Conservation (phyloP, 768 basidiomycete genomes). For the Lactifluus volemus region DNA sequence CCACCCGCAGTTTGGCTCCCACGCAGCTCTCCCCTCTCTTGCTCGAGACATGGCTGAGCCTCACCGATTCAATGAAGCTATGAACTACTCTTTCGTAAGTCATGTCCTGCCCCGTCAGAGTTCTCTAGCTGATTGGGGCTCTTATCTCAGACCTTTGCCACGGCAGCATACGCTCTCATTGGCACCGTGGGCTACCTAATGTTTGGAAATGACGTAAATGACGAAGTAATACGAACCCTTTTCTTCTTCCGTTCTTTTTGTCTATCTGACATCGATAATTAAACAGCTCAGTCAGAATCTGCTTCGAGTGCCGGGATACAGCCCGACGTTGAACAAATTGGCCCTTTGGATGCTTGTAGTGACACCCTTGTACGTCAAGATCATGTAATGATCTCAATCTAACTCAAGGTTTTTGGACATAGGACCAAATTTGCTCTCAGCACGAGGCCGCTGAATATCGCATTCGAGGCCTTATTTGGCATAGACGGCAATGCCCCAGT, state of each 20-base stretch:
- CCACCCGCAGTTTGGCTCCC: slow-evolving; percentile 66
- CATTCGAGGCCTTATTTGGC: slow-evolving; percentile 70
- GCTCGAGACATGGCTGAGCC: slow-evolving; percentile 88
- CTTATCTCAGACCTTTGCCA: slow-evolving; percentile 12
- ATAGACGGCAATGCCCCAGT: slow-evolving; percentile 36
- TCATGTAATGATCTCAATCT: background rate
- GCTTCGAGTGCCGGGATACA: slow-evolving; percentile 64
- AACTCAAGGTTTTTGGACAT: slow-evolving; percentile 2
- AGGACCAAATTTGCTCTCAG: slow-evolving; percentile 86
- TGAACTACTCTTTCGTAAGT: slow-evolving; percentile 75
- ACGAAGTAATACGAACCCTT: slow-evolving; percentile 47
- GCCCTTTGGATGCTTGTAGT: slow-evolving; percentile 85
- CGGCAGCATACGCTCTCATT: slow-evolving; percentile 37
- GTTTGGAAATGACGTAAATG: slow-evolving; percentile 75
- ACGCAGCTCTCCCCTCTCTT: slow-evolving; percentile 85
- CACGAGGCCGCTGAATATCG: slow-evolving; percentile 74
- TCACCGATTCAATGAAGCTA: slow-evolving; percentile 68
- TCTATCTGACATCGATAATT: background rate
- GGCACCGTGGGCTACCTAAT: slow-evolving; percentile 84
- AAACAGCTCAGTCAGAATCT: slow-evolving; percentile 75
- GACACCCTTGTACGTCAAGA: slow-evolving; percentile 50
- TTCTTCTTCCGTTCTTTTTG: slow-evolving; percentile 1
- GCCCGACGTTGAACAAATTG: slow-evolving; percentile 54
- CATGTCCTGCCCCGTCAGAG: slow-evolving; percentile 19
- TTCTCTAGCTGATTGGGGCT: background rate